phyloP scores from a whole-genome alignment of 2,329 filamentous ascomycete genomes.

The Bipolaris oryzae region DNA sequence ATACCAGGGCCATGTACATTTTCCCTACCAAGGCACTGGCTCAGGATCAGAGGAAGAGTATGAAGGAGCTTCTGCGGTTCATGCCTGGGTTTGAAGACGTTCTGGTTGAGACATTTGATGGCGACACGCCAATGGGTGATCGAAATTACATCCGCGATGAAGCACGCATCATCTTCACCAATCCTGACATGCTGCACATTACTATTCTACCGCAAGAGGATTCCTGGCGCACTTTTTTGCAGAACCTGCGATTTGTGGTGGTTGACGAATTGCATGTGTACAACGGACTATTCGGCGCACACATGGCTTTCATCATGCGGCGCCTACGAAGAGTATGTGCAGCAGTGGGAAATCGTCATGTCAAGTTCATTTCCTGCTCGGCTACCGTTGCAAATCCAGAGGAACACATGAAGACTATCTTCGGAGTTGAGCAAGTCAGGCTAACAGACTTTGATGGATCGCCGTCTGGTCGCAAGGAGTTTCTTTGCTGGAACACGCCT shows the following conservation, averaged over 20 bases:
- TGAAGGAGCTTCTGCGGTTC: constrained; percentile 82
- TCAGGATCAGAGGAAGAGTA: constrained; percentile 87
- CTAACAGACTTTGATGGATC: constrained; percentile 92
- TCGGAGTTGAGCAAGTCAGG: constrained; percentile 80
- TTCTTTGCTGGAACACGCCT: constrained; percentile 97
- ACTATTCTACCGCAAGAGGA: constrained; percentile 93
- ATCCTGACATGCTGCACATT: constrained; percentile 96
- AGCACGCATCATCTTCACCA: constrained; percentile 93
- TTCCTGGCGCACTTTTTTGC: constrained; percentile 84
- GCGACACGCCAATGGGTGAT: constrained; percentile 84
- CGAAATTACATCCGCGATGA: constrained; percentile 83
- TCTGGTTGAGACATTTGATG: constrained; percentile 92
- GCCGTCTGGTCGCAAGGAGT: constrained; percentile 90
- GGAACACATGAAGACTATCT: constrained; percentile 92
- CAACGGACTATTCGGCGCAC: constrained; percentile 91
- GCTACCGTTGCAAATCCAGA: constrained; percentile 93
- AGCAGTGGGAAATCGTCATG: constrained; percentile 80
- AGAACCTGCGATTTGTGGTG: constrained; percentile 88
- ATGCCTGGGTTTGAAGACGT: constrained; percentile 77
- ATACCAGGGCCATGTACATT: constrained; percentile 91
- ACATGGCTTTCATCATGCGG: constrained; percentile 94
- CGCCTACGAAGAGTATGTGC: constrained; percentile 86
- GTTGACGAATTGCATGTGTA: constrained; percentile 89
- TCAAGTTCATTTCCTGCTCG: constrained; percentile 94
- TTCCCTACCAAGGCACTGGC: constrained; percentile 97